Conservation (phyloP, 1,284 basidiomycete species). For the Cryptococcus jaspeensis region DNA sequence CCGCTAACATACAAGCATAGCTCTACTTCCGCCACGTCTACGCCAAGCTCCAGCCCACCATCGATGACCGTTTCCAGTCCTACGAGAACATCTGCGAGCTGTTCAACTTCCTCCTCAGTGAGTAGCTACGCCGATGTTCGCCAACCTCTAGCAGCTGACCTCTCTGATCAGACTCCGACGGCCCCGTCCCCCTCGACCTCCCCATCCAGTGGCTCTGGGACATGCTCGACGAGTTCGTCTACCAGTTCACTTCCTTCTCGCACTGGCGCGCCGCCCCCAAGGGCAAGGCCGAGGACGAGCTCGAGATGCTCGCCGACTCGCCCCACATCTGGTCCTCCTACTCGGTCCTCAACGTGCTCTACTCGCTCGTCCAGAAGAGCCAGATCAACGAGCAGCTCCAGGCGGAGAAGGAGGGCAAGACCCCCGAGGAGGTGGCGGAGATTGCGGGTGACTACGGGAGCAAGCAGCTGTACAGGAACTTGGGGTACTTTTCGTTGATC, state of each 20-base stretch:
- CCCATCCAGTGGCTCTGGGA: slow-evolving; percentile 98
- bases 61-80: slow-evolving; percentile 96
- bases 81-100: slow-evolving; percentile 99
- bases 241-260: slow-evolving; percentile 96
- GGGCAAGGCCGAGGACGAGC: slow-evolving; percentile 85
- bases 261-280: slow-evolving; percentile 84
- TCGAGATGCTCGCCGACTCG: slow-evolving; percentile 69
- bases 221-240: slow-evolving; percentile 99
- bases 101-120: slow-evolving; percentile 89
- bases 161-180: slow-evolving; percentile 71
- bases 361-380: slow-evolving; percentile 96
- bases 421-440: slow-evolving; percentile 78
- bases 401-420: slow-evolving; percentile 76
- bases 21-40: slow-evolving; percentile 72
- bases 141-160: slow-evolving; percentile 3
- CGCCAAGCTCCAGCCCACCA: slow-evolving; percentile 88
- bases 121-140: slow-evolving; percentile 28
- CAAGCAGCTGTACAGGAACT: slow-evolving; percentile 85
- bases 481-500: slow-evolving; percentile 97
- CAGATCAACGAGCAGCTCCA: slow-evolving; percentile 90
- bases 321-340: slow-evolving; percentile 93
- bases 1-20: slow-evolving; percentile 4
- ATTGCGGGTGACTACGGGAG: slow-evolving; percentile 89
- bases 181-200: slow-evolving; percentile 84
- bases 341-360: slow-evolving; percentile 94